Conservation (phyloP, 176 grass and related monocot genomes). For the Avena eriantha region DNA sequence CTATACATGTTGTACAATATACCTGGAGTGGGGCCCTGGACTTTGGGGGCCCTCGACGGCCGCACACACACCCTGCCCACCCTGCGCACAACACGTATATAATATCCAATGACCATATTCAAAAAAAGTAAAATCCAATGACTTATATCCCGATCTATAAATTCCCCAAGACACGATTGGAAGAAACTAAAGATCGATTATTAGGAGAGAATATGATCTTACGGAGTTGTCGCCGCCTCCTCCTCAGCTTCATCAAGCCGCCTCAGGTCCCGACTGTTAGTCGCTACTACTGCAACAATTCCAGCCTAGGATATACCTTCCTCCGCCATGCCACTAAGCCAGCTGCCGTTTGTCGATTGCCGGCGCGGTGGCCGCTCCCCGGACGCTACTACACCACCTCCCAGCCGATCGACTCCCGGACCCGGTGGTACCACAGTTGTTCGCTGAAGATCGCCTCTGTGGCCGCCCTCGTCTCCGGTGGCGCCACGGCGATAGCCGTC, state of each 20-base stretch:
- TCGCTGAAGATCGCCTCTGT: background rate
- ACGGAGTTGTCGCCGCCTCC: background rate
- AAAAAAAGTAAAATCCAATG: too few species aligned
- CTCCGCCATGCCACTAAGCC: background rate
- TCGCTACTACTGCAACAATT: background rate
- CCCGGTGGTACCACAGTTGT: background rate
- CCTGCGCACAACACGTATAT: too few species aligned
- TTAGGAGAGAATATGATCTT: background rate
- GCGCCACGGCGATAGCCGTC: background rate
- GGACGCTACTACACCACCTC: constrained; percentile 15
- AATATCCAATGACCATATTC: too few species aligned
- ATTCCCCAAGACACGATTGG: background rate
- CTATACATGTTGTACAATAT: too few species aligned
- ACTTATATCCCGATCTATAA: background rate
- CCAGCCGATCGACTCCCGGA: background rate
- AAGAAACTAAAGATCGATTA: background rate
- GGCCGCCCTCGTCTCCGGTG: background rate
- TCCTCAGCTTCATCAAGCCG: background rate
- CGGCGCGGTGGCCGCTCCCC: background rate
- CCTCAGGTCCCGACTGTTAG: background rate
- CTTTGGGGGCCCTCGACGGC: too few species aligned
- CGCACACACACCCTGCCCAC: too few species aligned
- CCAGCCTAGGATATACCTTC: background rate
- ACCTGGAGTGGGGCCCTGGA: too few species aligned
- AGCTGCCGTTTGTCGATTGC: background rate